Conservation (phyloP, 805 yeast species). For the Cyberlindnera galapagoensis region DNA sequence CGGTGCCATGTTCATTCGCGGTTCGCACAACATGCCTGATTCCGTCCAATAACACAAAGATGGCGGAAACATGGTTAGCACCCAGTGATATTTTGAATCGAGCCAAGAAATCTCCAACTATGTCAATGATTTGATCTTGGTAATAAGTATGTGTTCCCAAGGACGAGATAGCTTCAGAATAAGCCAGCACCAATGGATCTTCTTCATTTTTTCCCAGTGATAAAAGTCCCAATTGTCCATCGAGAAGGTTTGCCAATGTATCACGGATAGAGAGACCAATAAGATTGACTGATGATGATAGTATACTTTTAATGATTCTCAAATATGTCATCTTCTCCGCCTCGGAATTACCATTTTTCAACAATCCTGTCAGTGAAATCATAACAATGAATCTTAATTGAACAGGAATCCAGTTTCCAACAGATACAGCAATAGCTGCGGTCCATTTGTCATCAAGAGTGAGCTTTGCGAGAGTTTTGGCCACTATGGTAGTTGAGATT, state of each 20-base stretch:
- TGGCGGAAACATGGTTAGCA: no score
- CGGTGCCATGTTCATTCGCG: conserved; percentile 14
- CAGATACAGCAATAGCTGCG: conserved; percentile 48
- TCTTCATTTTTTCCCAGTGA: conserved; percentile 16
- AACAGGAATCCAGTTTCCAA: conserved; percentile 75
- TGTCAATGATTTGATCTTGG: conserved; percentile 79
- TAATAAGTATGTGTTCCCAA: conserved; percentile 77
- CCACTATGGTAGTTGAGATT: conserved; percentile 46
- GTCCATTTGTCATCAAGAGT: conserved; percentile 41
- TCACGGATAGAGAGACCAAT: conserved; percentile 86
- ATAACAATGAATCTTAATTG: conserved; percentile 66
- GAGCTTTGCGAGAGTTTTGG: conserved; percentile 35
- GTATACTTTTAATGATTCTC: conserved; percentile 45
- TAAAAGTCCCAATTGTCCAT: conserved; percentile 35
- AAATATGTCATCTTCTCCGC: conserved; percentile 30
- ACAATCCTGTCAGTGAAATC: conserved; percentile 35
- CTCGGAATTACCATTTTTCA: conserved; percentile 18
- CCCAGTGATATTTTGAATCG: conserved; percentile 29
- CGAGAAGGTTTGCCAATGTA: conserved; percentile 52
- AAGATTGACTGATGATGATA: conserved; percentile 76
- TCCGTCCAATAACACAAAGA: conserved; percentile 13
- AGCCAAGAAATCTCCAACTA: conserved; percentile 59
- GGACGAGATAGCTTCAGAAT: conserved; percentile 56
- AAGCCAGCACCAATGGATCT: conserved; percentile 34
- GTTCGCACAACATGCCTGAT: conserved; percentile 12